Conservation (phyloP, 495 filamentous ascomycete genomes). For the Hypoxylon lenormandii region DNA sequence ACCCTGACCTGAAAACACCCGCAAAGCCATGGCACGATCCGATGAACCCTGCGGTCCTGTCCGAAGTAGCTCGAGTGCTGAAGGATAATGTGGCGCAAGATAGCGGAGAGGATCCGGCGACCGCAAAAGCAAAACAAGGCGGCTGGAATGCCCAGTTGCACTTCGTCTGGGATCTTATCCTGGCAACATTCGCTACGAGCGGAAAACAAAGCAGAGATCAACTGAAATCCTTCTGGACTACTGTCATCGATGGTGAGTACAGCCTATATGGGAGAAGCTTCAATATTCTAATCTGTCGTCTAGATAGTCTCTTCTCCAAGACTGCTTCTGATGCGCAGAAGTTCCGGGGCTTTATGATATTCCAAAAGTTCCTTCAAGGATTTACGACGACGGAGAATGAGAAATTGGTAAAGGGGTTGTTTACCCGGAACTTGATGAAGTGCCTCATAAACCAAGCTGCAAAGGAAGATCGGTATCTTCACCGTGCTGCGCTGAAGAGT, state of each 20-base stretch:
- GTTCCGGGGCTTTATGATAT: conserved; percentile 87
- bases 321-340: conserved; percentile 87
- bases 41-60: conserved; percentile 71
- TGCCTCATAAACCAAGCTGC: conserved; percentile 87
- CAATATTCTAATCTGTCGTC: conserved; percentile 9
- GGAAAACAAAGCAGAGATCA: conserved; percentile 55
- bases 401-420: conserved; percentile 60
- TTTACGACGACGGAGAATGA: conserved; percentile 54
- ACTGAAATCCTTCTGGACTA: conserved; percentile 87
- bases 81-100: conserved; percentile 76
- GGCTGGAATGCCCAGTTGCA: conserved; percentile 82
- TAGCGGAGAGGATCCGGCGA: conserved; percentile 60
- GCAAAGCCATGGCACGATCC: conserved; percentile 82
- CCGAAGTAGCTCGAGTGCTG: conserved; percentile 76
- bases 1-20: conserved; percentile 73
- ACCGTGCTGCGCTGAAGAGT: conserved; percentile 79
- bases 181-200: conserved; percentile 63
- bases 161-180: conserved; percentile 87
- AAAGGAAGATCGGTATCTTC: conserved; percentile 84
- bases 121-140: conserved; percentile 60
- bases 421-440: conserved; percentile 83
- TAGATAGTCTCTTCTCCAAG: conserved; percentile 83
- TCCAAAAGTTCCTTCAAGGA: conserved; percentile 74
- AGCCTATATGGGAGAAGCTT: not conserved
- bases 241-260: conserved; percentile 82